Conservation (phyloP, 2,329 filamentous ascomycete genomes). For the Thielaviopsis cerberus region DNA sequence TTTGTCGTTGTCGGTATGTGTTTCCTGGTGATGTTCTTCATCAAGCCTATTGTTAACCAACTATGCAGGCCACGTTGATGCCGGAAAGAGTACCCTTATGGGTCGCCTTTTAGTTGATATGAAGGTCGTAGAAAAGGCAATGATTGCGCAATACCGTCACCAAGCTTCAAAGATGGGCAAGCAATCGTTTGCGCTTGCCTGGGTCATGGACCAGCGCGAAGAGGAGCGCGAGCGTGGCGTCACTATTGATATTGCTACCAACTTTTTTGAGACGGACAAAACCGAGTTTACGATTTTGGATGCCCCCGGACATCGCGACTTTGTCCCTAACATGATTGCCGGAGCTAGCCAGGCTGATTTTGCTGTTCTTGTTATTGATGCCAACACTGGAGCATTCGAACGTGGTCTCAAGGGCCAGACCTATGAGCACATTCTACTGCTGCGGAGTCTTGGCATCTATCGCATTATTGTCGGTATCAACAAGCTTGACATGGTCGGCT, state of each 20-base stretch:
- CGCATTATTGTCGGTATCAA: constrained; percentile 81
- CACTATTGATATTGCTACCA: constrained; percentile 91
- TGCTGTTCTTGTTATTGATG: constrained; percentile 83
- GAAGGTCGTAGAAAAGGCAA: constrained; percentile 70
- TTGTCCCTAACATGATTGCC: constrained; percentile 98
- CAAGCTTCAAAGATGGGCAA: constrained; percentile 88
- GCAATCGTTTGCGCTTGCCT: constrained; percentile 85
- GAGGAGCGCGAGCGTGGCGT: constrained; percentile 83
- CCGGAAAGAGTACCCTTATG: constrained; percentile 96
- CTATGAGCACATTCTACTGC: constrained; percentile 74
- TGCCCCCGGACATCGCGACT: constrained; percentile 84
- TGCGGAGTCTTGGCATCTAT: constrained; percentile 79
- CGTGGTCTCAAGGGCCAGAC: constrained; percentile 87
- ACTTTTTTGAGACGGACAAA: constrained; percentile 76
- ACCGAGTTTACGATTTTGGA: constrained; percentile 88
- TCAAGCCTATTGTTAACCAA: not conserved
- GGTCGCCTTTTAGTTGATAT: constrained; percentile 79
- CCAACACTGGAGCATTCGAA: constrained; percentile 78
- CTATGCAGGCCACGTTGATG: constrained; percentile 69
- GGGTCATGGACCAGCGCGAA: constrained; percentile 82
- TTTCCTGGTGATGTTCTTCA: constrained; percentile 11
- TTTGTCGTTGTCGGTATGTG: constrained; percentile 77
- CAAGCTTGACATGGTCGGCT: constrained; percentile 75
- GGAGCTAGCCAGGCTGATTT: constrained; percentile 92
- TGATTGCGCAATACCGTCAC: constrained; percentile 69